These are phyloP conservation scores for Verticillium klebahnii DNA, from an alignment of 2,329 filamentous ascomycete species.

Conservation along the genomic window DNA sequence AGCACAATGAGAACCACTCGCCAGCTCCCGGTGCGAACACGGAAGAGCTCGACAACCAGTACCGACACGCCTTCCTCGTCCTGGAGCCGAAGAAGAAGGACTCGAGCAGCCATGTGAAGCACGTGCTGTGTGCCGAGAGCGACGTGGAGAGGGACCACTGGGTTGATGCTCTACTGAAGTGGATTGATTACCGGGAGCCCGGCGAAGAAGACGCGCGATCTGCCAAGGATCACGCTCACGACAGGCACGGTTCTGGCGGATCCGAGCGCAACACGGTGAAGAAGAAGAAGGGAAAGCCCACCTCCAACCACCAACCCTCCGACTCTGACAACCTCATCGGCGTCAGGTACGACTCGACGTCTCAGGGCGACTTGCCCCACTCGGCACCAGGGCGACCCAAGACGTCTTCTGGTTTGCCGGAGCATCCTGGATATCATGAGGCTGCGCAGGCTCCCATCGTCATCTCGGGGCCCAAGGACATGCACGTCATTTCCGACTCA, in stretches of 20 bases:
- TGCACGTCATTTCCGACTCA: conserved; percentile 75
- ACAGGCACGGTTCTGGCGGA: conserved; percentile 31
- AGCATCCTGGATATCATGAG: conserved; percentile 19
- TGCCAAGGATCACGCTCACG: conserved; percentile 25
- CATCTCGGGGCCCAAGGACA: conserved; percentile 87
- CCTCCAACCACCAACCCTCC: conserved; percentile 27
- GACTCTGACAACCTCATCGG: conserved; percentile 48
- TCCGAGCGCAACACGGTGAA: conserved; percentile 23
- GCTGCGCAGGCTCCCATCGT: conserved; percentile 33
- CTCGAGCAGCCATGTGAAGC: conserved; percentile 78
- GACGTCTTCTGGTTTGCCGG: conserved; percentile 27
- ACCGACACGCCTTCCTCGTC: conserved; percentile 92
- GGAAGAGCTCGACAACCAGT: conserved; percentile 87
- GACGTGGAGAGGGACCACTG: conserved; percentile 88
- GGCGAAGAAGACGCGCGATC: conserved; percentile 43
- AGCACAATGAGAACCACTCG: conserved; percentile 56
- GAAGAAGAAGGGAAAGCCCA: conserved; percentile 24
- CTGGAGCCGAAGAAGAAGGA: conserved; percentile 97
- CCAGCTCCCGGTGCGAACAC: conserved; percentile 49
- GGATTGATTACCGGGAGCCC: conserved; percentile 71
- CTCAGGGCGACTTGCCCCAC: conserved; percentile 46
- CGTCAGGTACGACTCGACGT: conserved; percentile 53
- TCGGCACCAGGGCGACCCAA: conserved; percentile 32
- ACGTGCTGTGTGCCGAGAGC: conserved; percentile 93
- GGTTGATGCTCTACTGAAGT: conserved; percentile 85